Percentiles rank a stretch among this genome's conserved stretches.
Evolutionary conservation across 306 rosid genomes (phyloP).

Genomic region (Purshia tridentata): DNA sequence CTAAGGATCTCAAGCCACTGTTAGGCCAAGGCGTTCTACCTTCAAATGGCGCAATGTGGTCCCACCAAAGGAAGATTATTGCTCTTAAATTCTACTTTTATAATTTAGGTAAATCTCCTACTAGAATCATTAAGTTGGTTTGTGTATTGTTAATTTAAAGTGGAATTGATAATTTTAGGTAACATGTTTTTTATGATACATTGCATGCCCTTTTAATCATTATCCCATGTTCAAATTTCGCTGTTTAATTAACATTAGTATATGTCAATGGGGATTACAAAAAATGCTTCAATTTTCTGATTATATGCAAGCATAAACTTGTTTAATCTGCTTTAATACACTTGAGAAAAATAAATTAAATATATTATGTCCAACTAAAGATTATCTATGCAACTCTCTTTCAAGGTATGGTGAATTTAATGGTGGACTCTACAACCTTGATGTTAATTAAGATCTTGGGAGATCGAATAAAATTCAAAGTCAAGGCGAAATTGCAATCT

Average conservation of each 20-base stretch:
- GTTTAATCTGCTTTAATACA: no score
- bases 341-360: no score
- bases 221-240: background rate
- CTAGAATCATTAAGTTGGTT: no score
- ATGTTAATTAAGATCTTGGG: conserved; percentile 52
- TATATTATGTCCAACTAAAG: no score
- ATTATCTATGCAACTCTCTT: background rate
- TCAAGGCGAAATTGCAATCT: conserved; percentile 35
- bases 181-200: background rate
- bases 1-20: conserved; percentile 34
- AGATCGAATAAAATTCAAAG: conserved; percentile 35
- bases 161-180: background rate
- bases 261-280: no score
- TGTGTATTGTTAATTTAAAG: background rate
- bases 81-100: conserved; percentile 40
- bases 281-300: no score
- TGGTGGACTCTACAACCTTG: conserved; percentile 49
- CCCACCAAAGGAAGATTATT: conserved; percentile 42
- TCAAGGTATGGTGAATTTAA: conserved; percentile 47
- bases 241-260: no score
- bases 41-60: conserved; percentile 42
- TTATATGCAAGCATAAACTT: no score
- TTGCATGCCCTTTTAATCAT: background rate
- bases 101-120: conserved; percentile 31
- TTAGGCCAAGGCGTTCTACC: conserved; percentile 40